Evolutionary conservation across 148 eudicot genomes (phyloP), one percentile per base, ranked within the genome.

Genomic region (Arctostaphylos glauca): DNA sequence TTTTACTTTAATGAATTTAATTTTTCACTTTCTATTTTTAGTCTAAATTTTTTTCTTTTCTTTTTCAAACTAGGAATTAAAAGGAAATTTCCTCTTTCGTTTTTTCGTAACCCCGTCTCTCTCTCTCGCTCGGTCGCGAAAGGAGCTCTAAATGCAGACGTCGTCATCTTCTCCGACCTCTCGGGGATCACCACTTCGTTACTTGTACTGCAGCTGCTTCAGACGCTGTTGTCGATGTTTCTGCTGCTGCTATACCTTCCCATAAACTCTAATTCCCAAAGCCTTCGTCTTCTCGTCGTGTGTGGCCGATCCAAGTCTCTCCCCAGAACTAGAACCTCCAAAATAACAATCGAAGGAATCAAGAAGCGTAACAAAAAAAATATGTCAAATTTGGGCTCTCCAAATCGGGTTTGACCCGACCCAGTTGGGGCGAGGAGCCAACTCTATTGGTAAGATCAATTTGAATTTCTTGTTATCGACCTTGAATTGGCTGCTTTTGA

Each of bases 191-290:
- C 70, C 68, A 0, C 0, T 64, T 64, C 70, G 70, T 23, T 64
- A 64, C 70, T 64, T 64, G 38, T 64, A 64, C 70, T 64, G 70
- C 70, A 13, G 23, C 41, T 64, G 70, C 41, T 64, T 64, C 70
- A 64, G 31, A 64, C 70, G 70, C 70, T 64, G 70, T 9, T 64
- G 70, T 64, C 70, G 70, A 64, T 64, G 70, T 64, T 64, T 64
- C 70, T 64, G 70, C 13, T 64, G 70, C 70, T 64, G 70, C 70
- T 64, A 64, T 25, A 21, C 70, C 13, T 64, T 64, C 41, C 70
- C 70, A 3, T 64, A 23, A 9, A 5, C n/a, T 18, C 5, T 18
- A 19, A 19, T 59, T 19, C 64, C 64, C 23, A 59, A 59, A 59
- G 18, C 64, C 64, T 5, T 5, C 64, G 64, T 59, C 64, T 64